Evolutionary conservation across 2,329 filamentous ascomycete genomes (phyloP), one percentile per base, ranked within the genome.

Genomic region (Pseudogymnoascus sp.): DNA sequence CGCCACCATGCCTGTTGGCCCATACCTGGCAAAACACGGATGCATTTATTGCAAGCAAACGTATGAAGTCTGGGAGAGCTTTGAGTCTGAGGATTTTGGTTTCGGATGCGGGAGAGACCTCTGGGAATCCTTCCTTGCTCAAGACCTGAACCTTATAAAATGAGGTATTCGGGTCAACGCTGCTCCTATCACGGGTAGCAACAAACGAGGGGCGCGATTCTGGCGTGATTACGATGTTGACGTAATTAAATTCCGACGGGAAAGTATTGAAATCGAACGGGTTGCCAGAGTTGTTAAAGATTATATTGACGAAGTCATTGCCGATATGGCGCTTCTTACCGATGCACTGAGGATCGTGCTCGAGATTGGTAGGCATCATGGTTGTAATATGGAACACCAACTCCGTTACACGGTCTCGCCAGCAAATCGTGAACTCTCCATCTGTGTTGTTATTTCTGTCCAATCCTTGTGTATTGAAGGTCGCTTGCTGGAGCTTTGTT

Each of bases 281-380:
- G 59, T 87, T 75, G n/a, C 95, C 93, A 1, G 93, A 97, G 71
- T 96, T 91, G 74, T 99, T 99, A 81, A 96, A 99, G 64, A 99
- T 88, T 69, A 99, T 96, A 73, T 96, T 97, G 72, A 99, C 95
- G 74, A 91, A 96, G 75, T 97, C 95, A 72, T 99, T 99, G 64
- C 95, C 95, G 65, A 97, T 95, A 72, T 97, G 96, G 2, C 87
- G 83, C 76, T 99, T 99, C 79, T 99, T 99, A 74, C 86, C 82
- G 66, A 88, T 86, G 71, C 88, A 91, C 66, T 85, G 82, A 8
- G 88, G 84, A 70, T 96, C 92, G 31, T 85, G 82, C 62, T 91
- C 86, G 13, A 88, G 78, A 72, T 96, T 84, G 8, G 91, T 96
- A 1, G 95, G 95, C 95, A 99, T 99, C 81, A 97, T 92, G 3